These are phyloP conservation scores for Turnera subulata DNA, from an alignment of 345 rosid species.

Conservation along the genomic window DNA sequence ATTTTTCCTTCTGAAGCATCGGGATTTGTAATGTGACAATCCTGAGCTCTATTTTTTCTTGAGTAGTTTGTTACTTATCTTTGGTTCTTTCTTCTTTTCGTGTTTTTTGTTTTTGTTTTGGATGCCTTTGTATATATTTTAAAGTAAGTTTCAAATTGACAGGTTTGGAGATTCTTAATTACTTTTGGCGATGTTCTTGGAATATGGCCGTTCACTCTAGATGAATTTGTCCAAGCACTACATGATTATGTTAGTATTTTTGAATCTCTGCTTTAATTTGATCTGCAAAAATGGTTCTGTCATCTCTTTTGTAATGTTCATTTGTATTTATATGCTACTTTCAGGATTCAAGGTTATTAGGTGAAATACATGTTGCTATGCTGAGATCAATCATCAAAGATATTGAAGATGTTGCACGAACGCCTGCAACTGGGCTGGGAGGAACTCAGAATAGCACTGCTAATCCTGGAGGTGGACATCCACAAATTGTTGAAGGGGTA, in stretches of 20 bases:
- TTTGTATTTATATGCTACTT: slow-evolving; percentile 17
- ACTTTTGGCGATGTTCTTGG: slow-evolving; percentile 77
- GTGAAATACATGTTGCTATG: slow-evolving; percentile 79
- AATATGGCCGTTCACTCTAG: slow-evolving; percentile 90
- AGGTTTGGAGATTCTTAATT: slow-evolving; percentile 90
- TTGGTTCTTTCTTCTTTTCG: no score
- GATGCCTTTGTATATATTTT: not conserved
- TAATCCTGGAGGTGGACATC: slow-evolving; percentile 88
- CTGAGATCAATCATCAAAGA: slow-evolving; percentile 69
- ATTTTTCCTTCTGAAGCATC: no score
- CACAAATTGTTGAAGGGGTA: slow-evolving; percentile 86
- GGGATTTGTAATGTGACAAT: not conserved
- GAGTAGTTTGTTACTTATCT: not conserved
- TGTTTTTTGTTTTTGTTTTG: not conserved
- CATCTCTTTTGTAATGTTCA: slow-evolving; percentile 8
- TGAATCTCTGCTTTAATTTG: not conserved
- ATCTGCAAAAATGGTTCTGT: not conserved
- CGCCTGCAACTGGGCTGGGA: slow-evolving; percentile 52
- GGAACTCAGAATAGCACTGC: slow-evolving; percentile 56
- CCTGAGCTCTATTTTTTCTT: not conserved
- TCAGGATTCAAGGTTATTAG: slow-evolving; percentile 77
- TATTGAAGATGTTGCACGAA: slow-evolving; percentile 72
- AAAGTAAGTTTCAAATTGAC: slow-evolving; percentile 18
- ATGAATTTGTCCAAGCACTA: slow-evolving; percentile 85
- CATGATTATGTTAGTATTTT: slow-evolving; percentile 69